Evolutionary conservation across 179 eudicot species (phyloP).

Genomic region (Actinidia polygama): DNA sequence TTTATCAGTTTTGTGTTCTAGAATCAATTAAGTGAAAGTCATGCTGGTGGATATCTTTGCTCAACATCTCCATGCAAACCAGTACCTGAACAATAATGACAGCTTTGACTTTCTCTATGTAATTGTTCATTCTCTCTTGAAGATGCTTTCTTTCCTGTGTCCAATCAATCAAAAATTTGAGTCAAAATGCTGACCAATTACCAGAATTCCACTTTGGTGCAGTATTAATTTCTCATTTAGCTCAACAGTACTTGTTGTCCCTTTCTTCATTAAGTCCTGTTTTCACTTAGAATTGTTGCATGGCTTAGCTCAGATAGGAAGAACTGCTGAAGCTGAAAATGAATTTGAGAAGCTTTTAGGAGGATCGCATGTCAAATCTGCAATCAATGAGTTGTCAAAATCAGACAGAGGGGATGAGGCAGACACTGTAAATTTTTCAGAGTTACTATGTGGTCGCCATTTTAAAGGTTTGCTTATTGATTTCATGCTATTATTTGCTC

Average conservation of each 20-base stretch:
- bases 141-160: too few relatives aligned
- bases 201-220: not conserved
- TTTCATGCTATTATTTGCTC: not conserved
- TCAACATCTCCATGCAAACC: too few relatives aligned
- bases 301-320: conserved; percentile 66
- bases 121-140: too few relatives aligned
- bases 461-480: conserved; percentile 47
- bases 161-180: too few relatives aligned
- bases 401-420: conserved; percentile 74
- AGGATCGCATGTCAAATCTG: conserved; percentile 68
- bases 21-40: too few relatives aligned
- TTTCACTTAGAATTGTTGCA: conserved; percentile 20
- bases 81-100: too few relatives aligned
- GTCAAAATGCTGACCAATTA: not conserved
- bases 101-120: too few relatives aligned
- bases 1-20: too few relatives aligned
- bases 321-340: conserved; percentile 73
- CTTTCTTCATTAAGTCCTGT: conserved; percentile 1
- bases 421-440: conserved; percentile 60
- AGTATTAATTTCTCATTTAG: not conserved
- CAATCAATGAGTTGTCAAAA: conserved; percentile 74
- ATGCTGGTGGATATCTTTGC: too few relatives aligned
- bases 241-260: not conserved
- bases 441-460: conserved; percentile 70
- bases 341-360: conserved; percentile 82